These are phyloP conservation scores for Metschnikowia continentalis DNA, from an alignment of 805 yeast species.

Conservation along the genomic window DNA sequence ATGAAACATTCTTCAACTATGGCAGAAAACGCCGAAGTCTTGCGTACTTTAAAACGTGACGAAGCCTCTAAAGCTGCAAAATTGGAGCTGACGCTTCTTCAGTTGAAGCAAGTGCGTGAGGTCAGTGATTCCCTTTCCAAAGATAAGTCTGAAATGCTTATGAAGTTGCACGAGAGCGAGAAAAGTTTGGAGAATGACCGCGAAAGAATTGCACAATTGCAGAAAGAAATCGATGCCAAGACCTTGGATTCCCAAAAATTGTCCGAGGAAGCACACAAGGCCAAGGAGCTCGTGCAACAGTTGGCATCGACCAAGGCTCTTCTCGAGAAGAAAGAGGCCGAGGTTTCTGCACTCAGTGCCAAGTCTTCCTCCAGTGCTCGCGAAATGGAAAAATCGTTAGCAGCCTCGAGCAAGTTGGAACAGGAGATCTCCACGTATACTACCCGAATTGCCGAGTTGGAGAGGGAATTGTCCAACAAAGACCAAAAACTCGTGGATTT, in stretches of 20 bases:
- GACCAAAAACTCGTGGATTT: background rate
- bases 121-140: conserved; percentile 31
- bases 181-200: conserved; percentile 7
- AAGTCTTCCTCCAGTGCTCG: background rate
- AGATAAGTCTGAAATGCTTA: conserved; percentile 24
- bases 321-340: conserved; percentile 1
- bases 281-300: background rate
- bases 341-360: background rate
- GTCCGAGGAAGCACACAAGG: conserved; percentile 3
- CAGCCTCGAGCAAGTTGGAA: background rate
- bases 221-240: conserved; percentile 15
- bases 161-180: conserved; percentile 19
- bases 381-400: background rate
- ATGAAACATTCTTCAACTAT: conserved; percentile 28
- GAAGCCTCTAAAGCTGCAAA: conserved; percentile 31
- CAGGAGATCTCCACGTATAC: background rate
- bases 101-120: conserved; percentile 26
- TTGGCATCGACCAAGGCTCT: background rate
- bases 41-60: conserved; percentile 40
- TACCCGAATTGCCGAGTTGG: background rate
- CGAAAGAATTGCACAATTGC: conserved; percentile 1
- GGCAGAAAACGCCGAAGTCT: conserved; percentile 43
- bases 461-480: background rate
- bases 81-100: conserved; percentile 26
- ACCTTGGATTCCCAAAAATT: conserved; percentile 15